Conservation (phyloP, 1,139 yeast genomes). For the Trichomonascaceae sp. region DNA sequence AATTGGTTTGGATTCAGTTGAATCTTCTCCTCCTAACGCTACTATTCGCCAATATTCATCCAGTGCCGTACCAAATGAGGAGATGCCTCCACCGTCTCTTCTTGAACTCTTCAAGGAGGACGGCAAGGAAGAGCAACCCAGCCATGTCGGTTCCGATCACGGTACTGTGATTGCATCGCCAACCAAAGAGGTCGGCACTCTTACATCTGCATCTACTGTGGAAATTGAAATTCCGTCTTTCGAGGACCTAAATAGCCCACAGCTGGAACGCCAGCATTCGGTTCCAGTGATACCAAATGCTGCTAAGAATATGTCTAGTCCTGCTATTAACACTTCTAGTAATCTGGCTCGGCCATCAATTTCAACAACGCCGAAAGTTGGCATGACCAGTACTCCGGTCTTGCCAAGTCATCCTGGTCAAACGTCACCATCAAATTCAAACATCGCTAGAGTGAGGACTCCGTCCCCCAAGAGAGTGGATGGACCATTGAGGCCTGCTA, state of each 20-base stretch:
- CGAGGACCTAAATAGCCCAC: slow-evolving; percentile 32
- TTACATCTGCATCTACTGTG: slow-evolving; percentile 30
- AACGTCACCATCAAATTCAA: slow-evolving; percentile 10
- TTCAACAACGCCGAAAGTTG: neutral
- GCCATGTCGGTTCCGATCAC: slow-evolving; percentile 8
- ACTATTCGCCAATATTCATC: neutral
- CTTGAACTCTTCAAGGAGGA: slow-evolving; percentile 59
- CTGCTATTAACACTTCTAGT: slow-evolving; percentile 3
- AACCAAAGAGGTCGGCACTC: slow-evolving; percentile 24
- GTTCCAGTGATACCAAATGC: slow-evolving; percentile 6
- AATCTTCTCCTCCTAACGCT: neutral
- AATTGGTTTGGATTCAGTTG: neutral
- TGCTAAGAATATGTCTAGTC: slow-evolving; percentile 5
- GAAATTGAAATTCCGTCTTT: slow-evolving; percentile 54
- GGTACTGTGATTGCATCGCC: slow-evolving; percentile 13
- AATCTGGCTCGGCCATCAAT: neutral
- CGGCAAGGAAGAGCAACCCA: slow-evolving; percentile 1
- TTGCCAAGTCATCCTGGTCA: neutral
- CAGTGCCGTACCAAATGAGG: slow-evolving; percentile 5
- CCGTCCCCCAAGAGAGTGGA: slow-evolving; percentile 8
- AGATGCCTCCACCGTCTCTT: slow-evolving; percentile 64
- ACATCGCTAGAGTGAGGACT: slow-evolving; percentile 10
- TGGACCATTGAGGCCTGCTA: neutral
- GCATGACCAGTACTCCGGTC: neutral
- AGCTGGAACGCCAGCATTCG: slow-evolving; percentile 4